Evolutionary conservation across 352 stramenopile genomes (phyloP), one percentile per base, ranked within the genome.

Genomic region (Phytophthora palmivora): DNA sequence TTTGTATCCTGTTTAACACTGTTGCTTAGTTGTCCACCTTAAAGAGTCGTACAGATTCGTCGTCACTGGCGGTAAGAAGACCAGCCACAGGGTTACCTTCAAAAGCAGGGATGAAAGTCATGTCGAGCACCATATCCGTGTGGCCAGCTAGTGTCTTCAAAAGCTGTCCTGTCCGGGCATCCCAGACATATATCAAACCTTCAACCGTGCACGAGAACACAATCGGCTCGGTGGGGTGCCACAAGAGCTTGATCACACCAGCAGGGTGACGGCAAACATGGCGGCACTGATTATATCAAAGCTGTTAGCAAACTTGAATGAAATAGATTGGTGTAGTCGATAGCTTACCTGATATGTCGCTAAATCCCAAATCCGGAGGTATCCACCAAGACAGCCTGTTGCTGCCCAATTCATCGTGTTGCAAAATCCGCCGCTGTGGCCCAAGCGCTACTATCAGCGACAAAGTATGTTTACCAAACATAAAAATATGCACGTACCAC

Each of bases 321-420:
- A 28, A 28, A 6, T 6, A 28, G 24, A 6, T 28, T 28, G 24
- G 24, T 28, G 24, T 6, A n/a, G 24, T 28, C 24, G 24, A 6
- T 15, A 33, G 16, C 36, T 53, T 76, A 92, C 86, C 54, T 92
- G 80, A 61, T 93, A 83, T 1, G 84, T 91, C 8, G 82, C 80
- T 38, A 98, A 83, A 74, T 99, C 96, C 96, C 96, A 99, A 63
- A 99, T 98, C 60, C 98, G 97, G 44, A 99, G 61, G 24, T 81
- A 87, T 51, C 96, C 96, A 56, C 98, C 96, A 2, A 98, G 90
- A 30, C 95, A 97, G 22, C 91, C 97, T 1, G 96, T 99, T 16
- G 96, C 96, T 34, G 84, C 92, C 96, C 96, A 99, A 63, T 97
- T 96, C 78, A 96, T 92, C 38, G 91, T 94, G 52, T 84, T 88